A percentile compares a stretch with the other conserved stretches of the same genome.
These are phyloP conservation scores for Aspergillus novoparasiticus DNA, from an alignment of 2,329 filamentous ascomycete species.

Conservation along the genomic window DNA sequence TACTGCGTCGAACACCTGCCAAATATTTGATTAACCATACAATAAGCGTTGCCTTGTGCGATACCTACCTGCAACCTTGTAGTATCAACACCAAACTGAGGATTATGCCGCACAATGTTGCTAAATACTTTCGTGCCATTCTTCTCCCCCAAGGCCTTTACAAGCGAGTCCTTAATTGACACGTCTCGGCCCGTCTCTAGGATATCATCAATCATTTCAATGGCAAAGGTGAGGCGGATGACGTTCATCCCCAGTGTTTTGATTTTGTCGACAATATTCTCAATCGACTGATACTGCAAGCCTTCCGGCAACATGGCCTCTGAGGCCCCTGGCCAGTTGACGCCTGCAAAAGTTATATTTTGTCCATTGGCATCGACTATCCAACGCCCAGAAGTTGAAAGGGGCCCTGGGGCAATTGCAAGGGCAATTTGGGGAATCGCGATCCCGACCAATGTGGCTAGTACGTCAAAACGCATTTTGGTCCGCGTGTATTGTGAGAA, in stretches of 20 bases:
- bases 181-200: conserved; percentile 44
- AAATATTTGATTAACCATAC: neutral
- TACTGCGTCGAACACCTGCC: conserved; percentile 61
- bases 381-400: conserved; percentile 39
- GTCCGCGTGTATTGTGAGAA: too few species aligned
- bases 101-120: conserved; percentile 40
- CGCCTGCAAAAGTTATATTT: conserved; percentile 31
- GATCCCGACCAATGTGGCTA: neutral
- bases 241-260: conserved; percentile 36
- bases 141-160: conserved; percentile 42
- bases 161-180: conserved; percentile 41
- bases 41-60: neutral
- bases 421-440: neutral
- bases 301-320: conserved; percentile 39
- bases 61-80: conserved; percentile 29
- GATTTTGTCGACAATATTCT: conserved; percentile 30
- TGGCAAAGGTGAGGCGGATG: conserved; percentile 44
- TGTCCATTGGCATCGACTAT: conserved; percentile 41
- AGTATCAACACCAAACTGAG: conserved; percentile 40
- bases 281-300: conserved; percentile 32
- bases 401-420: conserved; percentile 14
- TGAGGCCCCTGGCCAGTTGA: conserved; percentile 36
- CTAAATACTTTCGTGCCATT: conserved; percentile 45
- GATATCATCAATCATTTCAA: conserved; percentile 47
- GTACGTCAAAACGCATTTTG: neutral